Evolutionary conservation across 1,284 basidiomycete species (phyloP).

Genomic region (Fomitopsis schrenkii): DNA sequence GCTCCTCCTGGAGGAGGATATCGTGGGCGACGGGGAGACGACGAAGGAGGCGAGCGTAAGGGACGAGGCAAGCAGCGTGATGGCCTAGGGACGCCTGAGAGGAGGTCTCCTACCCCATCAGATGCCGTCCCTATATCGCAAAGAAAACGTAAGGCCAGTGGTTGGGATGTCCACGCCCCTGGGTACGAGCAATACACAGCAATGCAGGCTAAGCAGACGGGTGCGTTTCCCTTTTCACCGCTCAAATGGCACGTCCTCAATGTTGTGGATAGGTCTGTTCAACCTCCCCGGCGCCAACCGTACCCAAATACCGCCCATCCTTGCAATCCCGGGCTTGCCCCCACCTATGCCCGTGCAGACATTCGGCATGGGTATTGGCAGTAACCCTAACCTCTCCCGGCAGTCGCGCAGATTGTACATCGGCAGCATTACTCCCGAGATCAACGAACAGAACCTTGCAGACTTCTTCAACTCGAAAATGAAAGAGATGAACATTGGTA

Average conservation of each 20-base stretch:
- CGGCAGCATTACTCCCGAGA: slow-evolving; percentile 89
- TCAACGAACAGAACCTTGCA: slow-evolving; percentile 86
- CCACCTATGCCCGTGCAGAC: slow-evolving; percentile 79
- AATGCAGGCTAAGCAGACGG: slow-evolving; percentile 95
- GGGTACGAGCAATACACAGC: slow-evolving; percentile 95
- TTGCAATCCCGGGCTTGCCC: slow-evolving; percentile 73
- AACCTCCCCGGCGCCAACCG: slow-evolving; percentile 90
- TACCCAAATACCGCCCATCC: slow-evolving; percentile 79
- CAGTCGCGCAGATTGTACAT: slow-evolving; percentile 95
- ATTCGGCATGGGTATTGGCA: slow-evolving; percentile 81
- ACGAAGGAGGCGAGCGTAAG: slow-evolving; percentile 34
- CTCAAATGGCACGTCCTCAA: background rate
- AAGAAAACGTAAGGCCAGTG: slow-evolving; percentile 81
- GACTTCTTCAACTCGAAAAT: slow-evolving; percentile 97
- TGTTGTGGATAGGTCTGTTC: slow-evolving; percentile 66
- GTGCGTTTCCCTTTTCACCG: slow-evolving; percentile 36
- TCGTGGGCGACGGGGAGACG: slow-evolving; percentile 25
- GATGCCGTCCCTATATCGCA: slow-evolving; percentile 82
- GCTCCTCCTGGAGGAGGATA: slow-evolving; percentile 22
- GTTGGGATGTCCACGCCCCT: slow-evolving; percentile 94
- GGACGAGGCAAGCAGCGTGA: slow-evolving; percentile 31
- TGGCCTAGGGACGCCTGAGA: slow-evolving; percentile 64
- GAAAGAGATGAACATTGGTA: slow-evolving; percentile 85
- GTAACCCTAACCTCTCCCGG: slow-evolving; percentile 81
- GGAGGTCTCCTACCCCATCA: slow-evolving; percentile 89